Percentiles rank a stretch among this genome's conserved stretches.
These are phyloP conservation scores for Thalassiosira profunda DNA, from an alignment of 108 stramenopile species.

Conservation along the genomic window DNA sequence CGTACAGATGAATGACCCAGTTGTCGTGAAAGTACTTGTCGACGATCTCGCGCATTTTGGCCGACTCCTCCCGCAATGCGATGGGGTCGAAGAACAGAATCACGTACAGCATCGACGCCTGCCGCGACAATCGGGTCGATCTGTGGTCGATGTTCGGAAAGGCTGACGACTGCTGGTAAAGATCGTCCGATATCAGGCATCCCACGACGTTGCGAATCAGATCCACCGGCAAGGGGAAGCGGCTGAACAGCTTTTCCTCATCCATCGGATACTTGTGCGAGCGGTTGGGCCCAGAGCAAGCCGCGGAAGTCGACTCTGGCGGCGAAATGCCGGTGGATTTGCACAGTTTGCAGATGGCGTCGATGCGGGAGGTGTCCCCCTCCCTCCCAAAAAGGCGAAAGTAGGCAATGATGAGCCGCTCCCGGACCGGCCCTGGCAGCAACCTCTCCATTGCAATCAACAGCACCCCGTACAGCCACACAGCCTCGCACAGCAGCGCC, in stretches of 20 bases:
- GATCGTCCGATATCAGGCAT: constrained; percentile 60
- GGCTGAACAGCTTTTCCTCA: constrained; percentile 49
- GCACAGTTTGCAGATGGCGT: constrained; percentile 45
- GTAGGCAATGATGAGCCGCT: constrained; percentile 62
- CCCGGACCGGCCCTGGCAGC: constrained; percentile 56
- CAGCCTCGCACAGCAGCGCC: constrained; percentile 67
- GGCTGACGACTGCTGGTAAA: constrained; percentile 50
- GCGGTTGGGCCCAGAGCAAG: constrained; percentile 5
- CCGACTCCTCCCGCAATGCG: constrained; percentile 34
- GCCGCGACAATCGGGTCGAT: constrained; percentile 57
- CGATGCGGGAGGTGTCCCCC: constrained; percentile 40
- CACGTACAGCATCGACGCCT: constrained; percentile 73
- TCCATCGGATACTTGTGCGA: constrained; percentile 39
- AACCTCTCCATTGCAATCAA: constrained; percentile 57
- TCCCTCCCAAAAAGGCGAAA: constrained; percentile 42
- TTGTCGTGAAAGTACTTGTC: constrained; percentile 74
- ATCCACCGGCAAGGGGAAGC: constrained; percentile 37
- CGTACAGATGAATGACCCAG: constrained; percentile 60
- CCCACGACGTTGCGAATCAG: constrained; percentile 49
- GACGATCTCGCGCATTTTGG: constrained; percentile 61
- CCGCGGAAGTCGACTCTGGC: constrained; percentile 5
- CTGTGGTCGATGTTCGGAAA: constrained; percentile 68
- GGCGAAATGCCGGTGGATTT: constrained; percentile 30
- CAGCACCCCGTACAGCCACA: constrained; percentile 65
- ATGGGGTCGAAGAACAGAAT: constrained; percentile 61